phyloP scores from a whole-genome alignment of 257 asterid species.

The Nicotiana benthamiana region DNA sequence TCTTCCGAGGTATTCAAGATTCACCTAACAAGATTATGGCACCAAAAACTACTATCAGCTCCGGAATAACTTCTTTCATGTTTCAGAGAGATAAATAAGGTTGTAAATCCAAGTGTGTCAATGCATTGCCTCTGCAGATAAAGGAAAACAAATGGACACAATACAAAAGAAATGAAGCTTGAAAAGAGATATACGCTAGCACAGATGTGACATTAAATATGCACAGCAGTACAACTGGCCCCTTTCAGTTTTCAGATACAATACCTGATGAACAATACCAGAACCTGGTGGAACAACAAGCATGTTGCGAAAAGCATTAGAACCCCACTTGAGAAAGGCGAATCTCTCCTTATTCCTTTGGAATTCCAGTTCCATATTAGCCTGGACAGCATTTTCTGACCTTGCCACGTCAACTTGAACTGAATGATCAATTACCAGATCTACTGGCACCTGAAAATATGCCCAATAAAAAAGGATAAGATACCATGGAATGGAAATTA shows the following conservation, averaged over 20 bases:
- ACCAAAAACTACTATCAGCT: constrained; percentile 1
- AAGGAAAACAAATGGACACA: not conserved
- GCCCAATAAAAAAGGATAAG: not conserved
- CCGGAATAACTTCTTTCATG: not conserved
- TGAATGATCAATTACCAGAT: constrained; percentile 94
- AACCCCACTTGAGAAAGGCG: constrained; percentile 98
- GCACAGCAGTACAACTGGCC: not conserved
- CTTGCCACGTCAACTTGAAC: constrained; percentile 95
- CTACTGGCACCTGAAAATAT: constrained; percentile 79
- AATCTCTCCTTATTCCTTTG: constrained; percentile 95
- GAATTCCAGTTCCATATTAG: constrained; percentile 87
- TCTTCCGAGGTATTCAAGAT: constrained; percentile 92
- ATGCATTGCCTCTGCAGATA: not conserved
- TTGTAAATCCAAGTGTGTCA: not conserved
- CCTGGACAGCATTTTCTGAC: constrained; percentile 87
- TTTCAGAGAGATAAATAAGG: not conserved
- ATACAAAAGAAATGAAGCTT: not conserved
- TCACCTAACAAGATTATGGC: constrained; percentile 43
- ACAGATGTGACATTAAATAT: not conserved
- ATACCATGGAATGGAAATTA: not conserved
- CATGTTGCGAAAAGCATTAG: constrained; percentile 88
- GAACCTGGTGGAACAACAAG: constrained; percentile 99
- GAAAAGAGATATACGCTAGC: not conserved
- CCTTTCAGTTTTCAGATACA: constrained; percentile 9
- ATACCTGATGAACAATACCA: constrained; percentile 98